Evolutionary conservation across 106 monocot genomes (phyloP).

Genomic region (Vanilla planifolia): DNA sequence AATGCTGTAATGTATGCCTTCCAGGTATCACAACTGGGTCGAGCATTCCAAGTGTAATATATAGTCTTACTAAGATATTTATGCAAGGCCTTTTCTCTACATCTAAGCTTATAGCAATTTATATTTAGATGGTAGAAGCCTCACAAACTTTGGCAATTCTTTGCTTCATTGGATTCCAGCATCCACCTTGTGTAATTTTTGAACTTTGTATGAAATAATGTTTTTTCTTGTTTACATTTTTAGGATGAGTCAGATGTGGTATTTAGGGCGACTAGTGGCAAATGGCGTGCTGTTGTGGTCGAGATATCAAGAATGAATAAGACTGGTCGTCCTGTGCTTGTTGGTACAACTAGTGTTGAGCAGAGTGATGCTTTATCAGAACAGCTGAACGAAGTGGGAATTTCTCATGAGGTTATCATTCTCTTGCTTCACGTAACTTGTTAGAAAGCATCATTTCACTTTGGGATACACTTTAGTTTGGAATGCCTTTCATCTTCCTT

Average conservation of each 20-base stretch:
- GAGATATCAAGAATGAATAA: constrained; percentile 96
- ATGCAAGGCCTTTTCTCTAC: neutral
- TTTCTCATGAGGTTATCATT: constrained; percentile 76
- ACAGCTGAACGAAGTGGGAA: constrained; percentile 75
- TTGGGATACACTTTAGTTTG: neutral
- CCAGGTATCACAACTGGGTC: too few species aligned
- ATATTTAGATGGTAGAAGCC: neutral
- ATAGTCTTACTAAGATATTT: neutral
- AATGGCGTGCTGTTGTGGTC: constrained; percentile 95
- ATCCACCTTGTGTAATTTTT: neutral
- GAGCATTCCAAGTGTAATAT: too few species aligned
- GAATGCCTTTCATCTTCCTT: neutral
- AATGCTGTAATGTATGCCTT: neutral
- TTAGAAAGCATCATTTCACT: neutral
- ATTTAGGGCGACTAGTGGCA: constrained; percentile 78
- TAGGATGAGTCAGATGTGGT: constrained; percentile 99
- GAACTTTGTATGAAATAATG: neutral
- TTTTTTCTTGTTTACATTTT: constrained; percentile 6
- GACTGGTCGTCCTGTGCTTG: constrained; percentile 93
- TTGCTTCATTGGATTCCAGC: neutral
- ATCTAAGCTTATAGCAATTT: neutral
- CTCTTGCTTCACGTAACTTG: neutral
- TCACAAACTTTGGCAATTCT: neutral
- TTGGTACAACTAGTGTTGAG: constrained; percentile 99
- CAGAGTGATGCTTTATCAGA: constrained; percentile 88